Evolutionary conservation across 2,329 filamentous ascomycete species (phyloP).

Genomic region (Hymenoscyphus albidus): DNA sequence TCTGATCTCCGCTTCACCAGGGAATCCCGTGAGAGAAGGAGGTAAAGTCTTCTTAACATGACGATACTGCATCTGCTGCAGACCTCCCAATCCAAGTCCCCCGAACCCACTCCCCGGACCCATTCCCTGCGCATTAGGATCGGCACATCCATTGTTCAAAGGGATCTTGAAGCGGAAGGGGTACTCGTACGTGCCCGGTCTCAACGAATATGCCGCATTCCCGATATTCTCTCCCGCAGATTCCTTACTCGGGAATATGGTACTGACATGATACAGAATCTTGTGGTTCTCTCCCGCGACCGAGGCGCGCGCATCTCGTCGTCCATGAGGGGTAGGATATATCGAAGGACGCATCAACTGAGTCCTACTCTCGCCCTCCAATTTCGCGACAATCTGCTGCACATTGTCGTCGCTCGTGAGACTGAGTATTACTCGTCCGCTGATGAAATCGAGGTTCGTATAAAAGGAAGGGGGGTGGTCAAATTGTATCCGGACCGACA

Average conservation of each 20-base stretch:
- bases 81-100: constrained; percentile 60
- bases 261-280: constrained; percentile 69
- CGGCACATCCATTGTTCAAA: constrained; percentile 65
- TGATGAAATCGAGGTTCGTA: constrained; percentile 74
- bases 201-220: constrained; percentile 51
- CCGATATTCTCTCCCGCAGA: constrained; percentile 30
- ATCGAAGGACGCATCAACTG: constrained; percentile 39
- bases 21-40: constrained; percentile 82
- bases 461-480: constrained; percentile 67
- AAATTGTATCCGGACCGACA: constrained; percentile 65
- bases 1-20: constrained; percentile 80
- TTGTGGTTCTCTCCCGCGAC: constrained; percentile 60
- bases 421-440: constrained; percentile 54
- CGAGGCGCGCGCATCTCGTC: constrained; percentile 23
- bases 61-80: constrained; percentile 55
- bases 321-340: constrained; percentile 18
- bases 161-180: constrained; percentile 74
- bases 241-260: constrained; percentile 59
- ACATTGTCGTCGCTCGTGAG: constrained; percentile 66
- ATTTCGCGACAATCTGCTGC: constrained; percentile 72
- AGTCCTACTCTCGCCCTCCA: constrained; percentile 75
- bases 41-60: constrained; percentile 87
- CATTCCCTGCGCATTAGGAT: constrained; percentile 48
- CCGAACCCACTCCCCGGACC: constrained; percentile 51
- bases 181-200: constrained; percentile 69